Evolutionary conservation across 2,329 filamentous ascomycete species (phyloP).

Genomic region (Fusarium dimerum): DNA sequence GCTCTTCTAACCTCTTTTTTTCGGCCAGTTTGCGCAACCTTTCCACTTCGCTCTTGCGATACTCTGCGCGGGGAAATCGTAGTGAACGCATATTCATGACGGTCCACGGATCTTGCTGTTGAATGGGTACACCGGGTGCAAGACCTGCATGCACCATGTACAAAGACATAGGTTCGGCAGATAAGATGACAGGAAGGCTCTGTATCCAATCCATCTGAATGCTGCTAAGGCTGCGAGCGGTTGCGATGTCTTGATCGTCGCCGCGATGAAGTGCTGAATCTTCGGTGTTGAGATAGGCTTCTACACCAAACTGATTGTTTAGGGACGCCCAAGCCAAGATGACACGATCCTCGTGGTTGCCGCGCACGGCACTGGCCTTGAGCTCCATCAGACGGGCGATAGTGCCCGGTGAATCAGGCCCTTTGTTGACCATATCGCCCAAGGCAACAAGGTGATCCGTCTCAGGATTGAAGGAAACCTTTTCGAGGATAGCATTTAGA

Average conservation of each 20-base stretch:
- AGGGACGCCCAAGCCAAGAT: conserved; percentile 60
- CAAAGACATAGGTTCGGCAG: conserved; percentile 64
- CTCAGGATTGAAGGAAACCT: conserved; percentile 59
- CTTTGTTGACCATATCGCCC: conserved; percentile 83
- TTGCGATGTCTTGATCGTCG: conserved; percentile 48
- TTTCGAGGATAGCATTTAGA: conserved; percentile 64
- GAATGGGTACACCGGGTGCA: conserved; percentile 70
- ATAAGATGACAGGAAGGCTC: conserved; percentile 74
- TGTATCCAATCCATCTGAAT: conserved; percentile 70
- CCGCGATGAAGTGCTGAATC: conserved; percentile 35
- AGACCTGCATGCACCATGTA: conserved; percentile 84
- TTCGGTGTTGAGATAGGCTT: conserved; percentile 28
- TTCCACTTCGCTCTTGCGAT: conserved; percentile 38
- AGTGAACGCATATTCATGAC: conserved; percentile 94
- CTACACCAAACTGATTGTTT: conserved; percentile 26
- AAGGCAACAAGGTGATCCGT: conserved; percentile 73
- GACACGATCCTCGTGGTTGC: conserved; percentile 89
- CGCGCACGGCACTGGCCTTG: conserved; percentile 79
- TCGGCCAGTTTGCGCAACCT: conserved; percentile 26
- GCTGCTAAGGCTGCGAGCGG: conserved; percentile 52
- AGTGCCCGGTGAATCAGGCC: conserved; percentile 78
- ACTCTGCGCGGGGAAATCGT: conserved; percentile 49
- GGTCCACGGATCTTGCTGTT: conserved; percentile 72
- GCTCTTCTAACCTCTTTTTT: conserved; percentile 17
- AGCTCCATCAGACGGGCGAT: conserved; percentile 73